phyloP scores from a whole-genome alignment of 2,329 filamentous ascomycete species.

The Tolypocladium album region DNA sequence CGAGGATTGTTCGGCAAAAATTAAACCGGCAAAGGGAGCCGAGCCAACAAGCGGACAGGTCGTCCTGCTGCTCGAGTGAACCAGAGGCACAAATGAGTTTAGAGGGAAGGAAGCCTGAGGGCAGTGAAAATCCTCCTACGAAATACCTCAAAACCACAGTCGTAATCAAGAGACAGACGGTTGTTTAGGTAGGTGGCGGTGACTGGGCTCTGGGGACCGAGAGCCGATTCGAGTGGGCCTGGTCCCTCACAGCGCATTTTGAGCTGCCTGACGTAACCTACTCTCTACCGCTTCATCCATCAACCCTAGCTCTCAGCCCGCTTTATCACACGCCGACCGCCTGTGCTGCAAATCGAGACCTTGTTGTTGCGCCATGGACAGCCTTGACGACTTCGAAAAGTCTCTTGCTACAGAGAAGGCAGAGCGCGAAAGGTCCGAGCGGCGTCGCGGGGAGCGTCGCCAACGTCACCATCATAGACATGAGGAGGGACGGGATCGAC shows the following conservation, averaged over 20 bases:
- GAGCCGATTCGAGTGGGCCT: background rate
- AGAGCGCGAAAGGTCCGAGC: constrained; percentile 35
- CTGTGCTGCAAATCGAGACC: background rate
- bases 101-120: too few species aligned
- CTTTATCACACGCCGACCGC: background rate
- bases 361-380: constrained; percentile 29
- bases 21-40: too few species aligned
- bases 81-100: too few species aligned
- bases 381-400: constrained; percentile 68
- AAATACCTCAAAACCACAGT: too few species aligned
- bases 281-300: background rate
- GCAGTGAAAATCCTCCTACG: too few species aligned
- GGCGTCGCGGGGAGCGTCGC: constrained; percentile 31
- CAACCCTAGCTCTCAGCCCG: background rate
- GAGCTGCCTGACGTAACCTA: background rate
- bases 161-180: too few species aligned
- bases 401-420: constrained; percentile 56
- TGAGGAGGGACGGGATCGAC: constrained; percentile 21
- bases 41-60: too few species aligned
- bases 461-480: constrained; percentile 34
- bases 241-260: background rate
- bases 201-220: too few species aligned
- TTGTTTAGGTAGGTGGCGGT: too few species aligned
- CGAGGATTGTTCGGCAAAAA: too few species aligned
- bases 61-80: too few species aligned